Conservation (phyloP, 768 basidiomycete genomes). For the Suillus brevipes region DNA sequence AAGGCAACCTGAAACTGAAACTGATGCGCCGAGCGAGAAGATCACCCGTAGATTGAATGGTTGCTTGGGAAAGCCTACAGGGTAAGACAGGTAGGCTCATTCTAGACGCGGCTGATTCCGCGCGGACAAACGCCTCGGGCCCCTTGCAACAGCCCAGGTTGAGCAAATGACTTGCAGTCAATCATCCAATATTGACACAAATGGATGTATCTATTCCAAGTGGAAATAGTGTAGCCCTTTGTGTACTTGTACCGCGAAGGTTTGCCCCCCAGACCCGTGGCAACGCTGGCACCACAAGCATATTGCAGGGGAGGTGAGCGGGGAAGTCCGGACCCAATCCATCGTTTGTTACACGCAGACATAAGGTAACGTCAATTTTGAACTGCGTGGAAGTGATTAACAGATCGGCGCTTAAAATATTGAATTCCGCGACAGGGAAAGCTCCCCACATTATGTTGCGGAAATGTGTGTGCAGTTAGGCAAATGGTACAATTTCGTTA, state of each 20-base stretch:
- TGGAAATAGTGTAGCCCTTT: neutral
- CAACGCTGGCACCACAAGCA: neutral
- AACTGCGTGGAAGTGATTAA: neutral
- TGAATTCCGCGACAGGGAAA: neutral
- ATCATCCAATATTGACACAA: neutral
- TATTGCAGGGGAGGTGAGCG: neutral
- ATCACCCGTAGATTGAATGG: neutral
- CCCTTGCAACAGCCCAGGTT: neutral
- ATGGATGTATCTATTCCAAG: neutral
- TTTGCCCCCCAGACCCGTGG: neutral
- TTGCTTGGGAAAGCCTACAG: constrained; percentile 1
- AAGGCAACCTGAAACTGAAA: neutral
- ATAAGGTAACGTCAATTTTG: neutral
- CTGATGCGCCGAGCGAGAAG: neutral
- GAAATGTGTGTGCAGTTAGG: neutral
- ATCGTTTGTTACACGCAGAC: neutral
- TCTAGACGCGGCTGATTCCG: neutral
- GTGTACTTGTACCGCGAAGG: constrained; percentile 1
- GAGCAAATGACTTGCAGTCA: neutral
- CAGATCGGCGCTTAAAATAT: neutral
- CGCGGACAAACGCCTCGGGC: neutral
- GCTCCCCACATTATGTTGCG: neutral
- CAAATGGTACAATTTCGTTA: neutral
- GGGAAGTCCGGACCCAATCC: neutral
- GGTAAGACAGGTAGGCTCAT: neutral